Evolutionary conservation across 805 yeast species (phyloP).

Genomic region (Pichia sporocuriosa): DNA sequence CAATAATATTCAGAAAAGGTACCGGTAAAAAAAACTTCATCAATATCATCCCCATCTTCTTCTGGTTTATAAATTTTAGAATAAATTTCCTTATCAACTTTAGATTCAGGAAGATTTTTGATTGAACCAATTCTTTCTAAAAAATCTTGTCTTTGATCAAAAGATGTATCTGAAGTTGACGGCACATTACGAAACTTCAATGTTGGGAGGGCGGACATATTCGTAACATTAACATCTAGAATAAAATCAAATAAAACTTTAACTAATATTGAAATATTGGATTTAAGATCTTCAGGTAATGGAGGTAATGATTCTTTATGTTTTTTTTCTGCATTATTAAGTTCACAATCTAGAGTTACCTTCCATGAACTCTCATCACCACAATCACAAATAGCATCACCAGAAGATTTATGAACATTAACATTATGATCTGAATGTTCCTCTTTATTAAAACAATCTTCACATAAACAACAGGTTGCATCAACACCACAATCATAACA

Average conservation of each 20-base stretch:
- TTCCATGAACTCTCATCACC: conserved; percentile 67
- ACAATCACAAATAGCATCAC: conserved; percentile 65
- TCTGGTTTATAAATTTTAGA: too few species aligned
- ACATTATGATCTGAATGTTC: conserved; percentile 68
- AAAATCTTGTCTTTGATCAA: not conserved
- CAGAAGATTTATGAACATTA: conserved; percentile 41
- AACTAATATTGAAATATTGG: conserved; percentile 25
- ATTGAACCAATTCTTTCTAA: not conserved
- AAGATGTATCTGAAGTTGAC: too few species aligned
- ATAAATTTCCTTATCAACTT: too few species aligned
- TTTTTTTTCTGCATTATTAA: conserved; percentile 14
- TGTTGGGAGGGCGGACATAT: conserved; percentile 25
- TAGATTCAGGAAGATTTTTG: not conserved
- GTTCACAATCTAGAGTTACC: conserved; percentile 41
- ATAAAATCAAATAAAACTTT: conserved; percentile 34
- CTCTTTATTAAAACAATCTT: conserved; percentile 59
- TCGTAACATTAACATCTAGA: conserved; percentile 33
- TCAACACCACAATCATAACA: conserved; percentile 75
- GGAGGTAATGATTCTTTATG: conserved; percentile 6
- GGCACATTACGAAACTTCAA: too few species aligned
- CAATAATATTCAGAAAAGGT: conserved; percentile 30
- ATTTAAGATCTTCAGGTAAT: conserved; percentile 18
- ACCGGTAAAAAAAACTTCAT: too few species aligned
- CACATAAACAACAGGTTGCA: conserved; percentile 72
- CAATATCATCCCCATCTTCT: not conserved